Conservation (phyloP, 441 rosid genomes). For the Syzygium malaccense region DNA sequence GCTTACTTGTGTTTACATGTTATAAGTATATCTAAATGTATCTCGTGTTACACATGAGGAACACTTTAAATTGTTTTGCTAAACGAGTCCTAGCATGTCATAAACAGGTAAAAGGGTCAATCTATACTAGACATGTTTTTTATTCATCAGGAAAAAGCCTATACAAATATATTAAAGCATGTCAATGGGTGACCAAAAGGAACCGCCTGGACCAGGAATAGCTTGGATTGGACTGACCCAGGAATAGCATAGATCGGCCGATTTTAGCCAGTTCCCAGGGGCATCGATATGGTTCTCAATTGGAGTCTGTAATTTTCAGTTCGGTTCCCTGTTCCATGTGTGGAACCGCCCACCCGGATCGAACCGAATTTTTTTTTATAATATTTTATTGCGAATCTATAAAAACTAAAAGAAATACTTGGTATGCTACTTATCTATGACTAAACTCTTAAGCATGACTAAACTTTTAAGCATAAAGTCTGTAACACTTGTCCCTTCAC, state of each 20-base stretch:
- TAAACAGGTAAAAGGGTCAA: neutral
- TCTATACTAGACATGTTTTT: no score
- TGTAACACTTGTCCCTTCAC: neutral
- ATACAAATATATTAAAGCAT: neutral
- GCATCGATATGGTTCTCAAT: no score
- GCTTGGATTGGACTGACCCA: no score
- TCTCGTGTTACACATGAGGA: neutral
- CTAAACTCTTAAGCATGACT: neutral
- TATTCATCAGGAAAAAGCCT: neutral
- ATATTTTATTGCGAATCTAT: neutral
- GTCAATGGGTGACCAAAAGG: neutral
- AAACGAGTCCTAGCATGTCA: neutral
- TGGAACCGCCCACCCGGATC: no score
- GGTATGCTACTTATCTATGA: no score
- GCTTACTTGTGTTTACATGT: neutral
- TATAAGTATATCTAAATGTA: neutral
- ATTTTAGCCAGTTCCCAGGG: no score
- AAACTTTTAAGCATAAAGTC: no score
- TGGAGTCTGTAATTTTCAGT: no score
- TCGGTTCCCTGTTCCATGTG: no score
- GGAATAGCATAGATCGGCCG: neutral
- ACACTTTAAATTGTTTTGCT: neutral
- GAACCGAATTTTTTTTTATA: no score
- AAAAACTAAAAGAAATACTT: no score
- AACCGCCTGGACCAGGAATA: no score